phyloP scores from a whole-genome alignment of 208 protist species.

The Leishmania martiniquensis region DNA sequence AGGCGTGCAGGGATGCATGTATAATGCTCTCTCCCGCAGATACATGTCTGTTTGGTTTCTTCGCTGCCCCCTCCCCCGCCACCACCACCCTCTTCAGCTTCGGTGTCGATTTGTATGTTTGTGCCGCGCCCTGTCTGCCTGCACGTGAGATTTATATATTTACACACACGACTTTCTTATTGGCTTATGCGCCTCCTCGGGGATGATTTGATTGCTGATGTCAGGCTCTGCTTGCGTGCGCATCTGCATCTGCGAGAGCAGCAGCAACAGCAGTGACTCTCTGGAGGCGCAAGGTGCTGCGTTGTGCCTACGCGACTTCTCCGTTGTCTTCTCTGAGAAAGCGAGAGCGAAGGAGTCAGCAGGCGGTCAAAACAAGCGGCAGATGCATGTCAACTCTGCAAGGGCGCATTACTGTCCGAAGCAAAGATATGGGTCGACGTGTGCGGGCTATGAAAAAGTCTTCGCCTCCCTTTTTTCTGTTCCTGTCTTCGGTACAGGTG shows the following conservation, averaged over 20 bases:
- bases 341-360: neutral
- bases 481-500: neutral
- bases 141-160: neutral
- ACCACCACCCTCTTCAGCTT: no score
- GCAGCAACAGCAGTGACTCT: neutral
- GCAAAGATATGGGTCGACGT: neutral
- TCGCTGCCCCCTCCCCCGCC: no score
- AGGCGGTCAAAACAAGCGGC: neutral
- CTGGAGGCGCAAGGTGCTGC: neutral
- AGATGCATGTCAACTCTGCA: neutral
- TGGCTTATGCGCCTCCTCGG: neutral
- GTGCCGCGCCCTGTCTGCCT: neutral
- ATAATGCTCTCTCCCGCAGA: neutral
- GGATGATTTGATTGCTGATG: neutral
- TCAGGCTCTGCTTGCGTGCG: neutral
- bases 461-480: neutral
- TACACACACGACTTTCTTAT: no score
- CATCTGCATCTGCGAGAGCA: neutral
- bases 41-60: neutral
- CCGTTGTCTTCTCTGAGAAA: neutral
- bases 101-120: neutral
- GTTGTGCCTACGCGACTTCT: neutral
- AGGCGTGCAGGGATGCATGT: neutral
- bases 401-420: neutral
- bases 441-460: neutral